Base-by-base conservation (phyloP, 768 basidiomycete species). In the Asterophora parasitica region DNA sequence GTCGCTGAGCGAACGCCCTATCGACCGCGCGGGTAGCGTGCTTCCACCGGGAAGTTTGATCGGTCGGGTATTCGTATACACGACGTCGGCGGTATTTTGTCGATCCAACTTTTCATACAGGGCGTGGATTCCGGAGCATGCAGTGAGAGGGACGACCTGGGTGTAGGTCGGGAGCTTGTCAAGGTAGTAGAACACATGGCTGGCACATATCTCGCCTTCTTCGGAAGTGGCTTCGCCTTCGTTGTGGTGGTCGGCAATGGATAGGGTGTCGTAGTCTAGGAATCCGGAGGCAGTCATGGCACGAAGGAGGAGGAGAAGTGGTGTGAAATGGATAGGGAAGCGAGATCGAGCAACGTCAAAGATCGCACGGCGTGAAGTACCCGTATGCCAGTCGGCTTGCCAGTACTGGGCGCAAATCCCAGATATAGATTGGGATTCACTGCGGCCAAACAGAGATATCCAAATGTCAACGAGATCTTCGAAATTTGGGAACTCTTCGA, bases 351-450 rank as follows among this genome's bases (percentile, higher is more conserved):
- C 81, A 17, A 91, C 82, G 51, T 93, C 91, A 46, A 97, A 78
- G 42, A 94, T 77, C 30, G 88, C 86, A 20, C 86, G 79, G 26
- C 92, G 86, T 15, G 82, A 68, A 3, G 76, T 73, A 39, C 80
- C 80, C 31, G 75, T 71, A 32, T 79, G 69, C 80, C 82, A 88
- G 58, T 93, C 91, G 1, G 69, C 73, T 44, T 82, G 74, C 92
- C 93, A 97, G 63, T 81, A 94, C 55, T 93, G 89, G 4, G 75
- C 69, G 53, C 85, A 87, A 50, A 95, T 82, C 2, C 78, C 79
- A 9, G 77, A 71, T 19, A 87, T 74, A 23, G 88, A 79, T 61
- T 61, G 69, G 63, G 70, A 81, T 54, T 81, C 83, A 55, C 85
- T 88, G 19, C 86, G 76, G 5, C 90, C 89, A 49, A 86, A 90